Conservation (phyloP, 306 rosid genomes). For the Prinsepia uniflora region DNA sequence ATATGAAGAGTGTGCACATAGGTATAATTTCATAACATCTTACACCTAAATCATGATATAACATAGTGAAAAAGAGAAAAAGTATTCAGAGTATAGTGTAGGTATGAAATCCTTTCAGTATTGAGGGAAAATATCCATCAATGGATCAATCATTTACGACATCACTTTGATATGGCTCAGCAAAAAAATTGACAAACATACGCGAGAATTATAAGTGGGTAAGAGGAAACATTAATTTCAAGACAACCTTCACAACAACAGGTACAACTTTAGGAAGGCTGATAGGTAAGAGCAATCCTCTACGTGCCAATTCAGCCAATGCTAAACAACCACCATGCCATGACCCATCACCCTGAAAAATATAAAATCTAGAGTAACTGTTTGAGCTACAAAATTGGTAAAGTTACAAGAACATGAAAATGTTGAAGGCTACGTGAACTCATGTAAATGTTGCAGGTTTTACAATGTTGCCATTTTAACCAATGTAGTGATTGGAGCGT, state of each 20-base stretch:
- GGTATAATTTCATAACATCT: neutral
- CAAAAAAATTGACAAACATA: neutral
- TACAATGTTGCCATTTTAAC: neutral
- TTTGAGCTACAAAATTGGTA: neutral
- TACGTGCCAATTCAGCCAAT: constrained; percentile 94
- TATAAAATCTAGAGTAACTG: constrained; percentile 7
- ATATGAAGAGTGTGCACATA: neutral
- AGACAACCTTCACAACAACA: constrained; percentile 78
- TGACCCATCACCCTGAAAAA: constrained; percentile 90
- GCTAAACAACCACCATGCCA: constrained; percentile 99
- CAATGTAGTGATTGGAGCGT: neutral
- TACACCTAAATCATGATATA: neutral
- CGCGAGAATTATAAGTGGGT: neutral
- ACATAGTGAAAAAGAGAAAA: neutral
- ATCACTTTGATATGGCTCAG: neutral
- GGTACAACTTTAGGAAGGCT: constrained; percentile 90
- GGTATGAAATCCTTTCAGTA: neutral
- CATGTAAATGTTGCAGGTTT: neutral
- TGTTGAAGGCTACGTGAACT: neutral
- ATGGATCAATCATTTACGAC: neutral
- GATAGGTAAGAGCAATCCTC: constrained; percentile 82
- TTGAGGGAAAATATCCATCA: neutral
- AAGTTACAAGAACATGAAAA: neutral
- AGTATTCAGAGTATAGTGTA: neutral
- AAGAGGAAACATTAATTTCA: constrained; percentile 11